phyloP scores from a whole-genome alignment of 495 filamentous ascomycete genomes.

The Pseudotulostoma volvatum region DNA sequence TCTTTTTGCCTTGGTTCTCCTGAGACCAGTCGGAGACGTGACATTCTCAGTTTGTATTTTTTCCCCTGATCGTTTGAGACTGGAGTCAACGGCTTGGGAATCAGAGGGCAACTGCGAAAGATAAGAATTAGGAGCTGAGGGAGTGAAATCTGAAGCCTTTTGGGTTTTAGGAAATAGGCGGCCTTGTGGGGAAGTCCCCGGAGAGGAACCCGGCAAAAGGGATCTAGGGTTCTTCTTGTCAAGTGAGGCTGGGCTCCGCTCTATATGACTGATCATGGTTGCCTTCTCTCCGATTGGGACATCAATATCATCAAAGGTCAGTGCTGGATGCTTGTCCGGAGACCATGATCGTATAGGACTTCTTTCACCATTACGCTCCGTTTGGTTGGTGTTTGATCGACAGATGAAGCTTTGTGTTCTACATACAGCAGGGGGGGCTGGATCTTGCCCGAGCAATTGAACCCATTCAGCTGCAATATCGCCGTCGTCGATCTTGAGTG shows the following conservation, averaged over 20 bases:
- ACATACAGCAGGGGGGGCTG: conserved; percentile 50
- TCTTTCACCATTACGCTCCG: conserved; percentile 9
- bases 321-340: not conserved
- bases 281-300: conserved; percentile 63
- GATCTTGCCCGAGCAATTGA: conserved; percentile 57
- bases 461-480: conserved; percentile 78
- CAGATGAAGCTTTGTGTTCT: conserved; percentile 36
- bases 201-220: no score
- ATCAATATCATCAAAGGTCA: conserved; percentile 33
- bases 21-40: conserved; percentile 25
- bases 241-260: conserved; percentile 18
- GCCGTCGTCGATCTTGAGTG: conserved; percentile 51
- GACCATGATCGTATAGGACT: conserved; percentile 1
- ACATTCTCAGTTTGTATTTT: conserved; percentile 9
- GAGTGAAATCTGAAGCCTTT: conserved; percentile 22
- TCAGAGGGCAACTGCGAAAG: conserved; percentile 13
- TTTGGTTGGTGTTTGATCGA: conserved; percentile 23
- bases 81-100: conserved; percentile 1
- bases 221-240: no score
- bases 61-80: conserved; percentile 3
- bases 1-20: conserved; percentile 39
- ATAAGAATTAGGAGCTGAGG: conserved; percentile 13
- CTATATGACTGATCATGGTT: conserved; percentile 8
- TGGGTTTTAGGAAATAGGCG: no score
- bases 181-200: no score